Evolutionary conservation across 176 grass and related monocot genomes (phyloP).

Genomic region (Musa schizocarpa): DNA sequence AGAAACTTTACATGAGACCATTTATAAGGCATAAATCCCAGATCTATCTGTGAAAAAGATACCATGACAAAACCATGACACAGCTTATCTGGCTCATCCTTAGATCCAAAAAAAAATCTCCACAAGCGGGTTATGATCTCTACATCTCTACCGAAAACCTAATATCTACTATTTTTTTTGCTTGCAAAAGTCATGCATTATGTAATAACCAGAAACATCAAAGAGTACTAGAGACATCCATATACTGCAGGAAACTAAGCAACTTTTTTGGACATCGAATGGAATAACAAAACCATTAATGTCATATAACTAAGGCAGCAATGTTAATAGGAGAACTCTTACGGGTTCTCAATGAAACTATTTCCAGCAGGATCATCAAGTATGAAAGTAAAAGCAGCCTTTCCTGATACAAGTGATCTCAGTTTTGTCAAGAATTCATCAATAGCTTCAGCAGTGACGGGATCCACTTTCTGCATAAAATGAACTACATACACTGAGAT

Average conservation of each 20-base stretch:
- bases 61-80: too few species aligned
- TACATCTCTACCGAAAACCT: too few species aligned
- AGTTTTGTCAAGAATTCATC: slow-evolving; percentile 80
- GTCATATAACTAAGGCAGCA: neutral
- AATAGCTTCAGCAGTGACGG: slow-evolving; percentile 77
- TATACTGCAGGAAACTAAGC: neutral
- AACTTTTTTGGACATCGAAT: neutral
- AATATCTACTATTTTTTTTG: too few species aligned
- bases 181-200: too few species aligned
- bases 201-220: neutral
- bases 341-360: slow-evolving; percentile 92
- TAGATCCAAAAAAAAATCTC: too few species aligned
- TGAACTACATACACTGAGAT: neutral
- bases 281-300: neutral
- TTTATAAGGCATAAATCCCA: too few species aligned
- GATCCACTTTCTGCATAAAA: slow-evolving; percentile 83
- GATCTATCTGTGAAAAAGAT: too few species aligned
- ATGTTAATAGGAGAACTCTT: slow-evolving; percentile 24
- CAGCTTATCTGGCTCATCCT: too few species aligned
- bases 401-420: slow-evolving; percentile 56
- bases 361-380: slow-evolving; percentile 94
- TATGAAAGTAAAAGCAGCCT: slow-evolving; percentile 63
- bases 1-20: too few species aligned
- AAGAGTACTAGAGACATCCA: neutral
- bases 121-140: too few species aligned